Percentiles rank a stretch among this genome's conserved stretches.
Evolutionary conservation across 495 filamentous ascomycete genomes (phyloP).

Genomic region (Aspergillus ostianus): DNA sequence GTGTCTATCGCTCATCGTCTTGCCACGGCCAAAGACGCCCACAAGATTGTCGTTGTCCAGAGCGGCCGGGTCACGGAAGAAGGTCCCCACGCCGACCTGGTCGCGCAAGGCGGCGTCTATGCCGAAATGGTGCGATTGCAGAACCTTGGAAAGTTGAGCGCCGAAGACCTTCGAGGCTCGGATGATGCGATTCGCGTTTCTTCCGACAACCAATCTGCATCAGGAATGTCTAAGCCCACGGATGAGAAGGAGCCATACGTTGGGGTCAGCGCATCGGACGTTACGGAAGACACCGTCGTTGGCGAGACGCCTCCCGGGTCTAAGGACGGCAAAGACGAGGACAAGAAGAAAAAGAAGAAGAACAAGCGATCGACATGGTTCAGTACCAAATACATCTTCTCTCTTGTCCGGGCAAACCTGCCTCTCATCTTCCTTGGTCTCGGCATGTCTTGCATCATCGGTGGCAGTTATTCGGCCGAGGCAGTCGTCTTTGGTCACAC

Average conservation of each 20-base stretch:
- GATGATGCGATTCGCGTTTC: constrained; percentile 20
- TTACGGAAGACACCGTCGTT: constrained; percentile 37
- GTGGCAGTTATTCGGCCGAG: constrained; percentile 45
- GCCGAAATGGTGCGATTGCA: constrained; percentile 40
- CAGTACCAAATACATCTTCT: constrained; percentile 22
- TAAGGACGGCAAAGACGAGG: constrained; percentile 16
- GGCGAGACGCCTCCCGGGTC: constrained; percentile 11
- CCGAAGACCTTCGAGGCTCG: constrained; percentile 1
- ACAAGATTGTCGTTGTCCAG: constrained; percentile 58
- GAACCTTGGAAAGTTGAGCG: constrained; percentile 25
- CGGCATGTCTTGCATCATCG: constrained; percentile 36
- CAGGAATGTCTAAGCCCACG: neutral
- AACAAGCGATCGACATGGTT: constrained; percentile 25
- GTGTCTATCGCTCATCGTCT: constrained; percentile 43
- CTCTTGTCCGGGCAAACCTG: constrained; percentile 32
- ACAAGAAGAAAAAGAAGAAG: constrained; percentile 18
- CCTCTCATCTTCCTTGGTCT: constrained; percentile 34
- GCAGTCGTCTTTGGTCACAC: constrained; percentile 52
- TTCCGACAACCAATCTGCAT: neutral
- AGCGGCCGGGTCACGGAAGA: constrained; percentile 51
- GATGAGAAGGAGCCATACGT: constrained; percentile 23
- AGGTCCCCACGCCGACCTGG: constrained; percentile 43
- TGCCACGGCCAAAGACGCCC: constrained; percentile 50
- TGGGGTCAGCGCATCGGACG: constrained; percentile 17
- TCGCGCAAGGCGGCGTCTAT: constrained; percentile 37